Evolutionary conservation across 306 rosid genomes (phyloP).

Genomic region (Vigna angularis): DNA sequence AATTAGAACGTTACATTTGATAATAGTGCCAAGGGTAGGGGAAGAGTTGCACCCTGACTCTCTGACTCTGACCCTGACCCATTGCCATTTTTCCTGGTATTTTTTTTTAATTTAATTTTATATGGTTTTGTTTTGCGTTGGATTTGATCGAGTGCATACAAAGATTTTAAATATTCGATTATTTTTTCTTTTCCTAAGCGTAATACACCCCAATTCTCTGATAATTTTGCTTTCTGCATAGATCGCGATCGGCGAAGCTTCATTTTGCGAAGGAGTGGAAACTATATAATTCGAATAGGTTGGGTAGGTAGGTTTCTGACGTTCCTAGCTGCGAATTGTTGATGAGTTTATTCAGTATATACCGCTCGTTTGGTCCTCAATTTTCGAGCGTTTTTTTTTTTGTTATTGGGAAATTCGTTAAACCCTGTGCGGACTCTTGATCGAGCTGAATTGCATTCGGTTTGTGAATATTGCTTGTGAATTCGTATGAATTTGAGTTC

Average conservation of each 20-base stretch:
- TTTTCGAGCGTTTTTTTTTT: not conserved
- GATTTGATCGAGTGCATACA: constrained; percentile 13
- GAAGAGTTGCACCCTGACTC: constrained; percentile 45
- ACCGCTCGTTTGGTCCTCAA: constrained; percentile 16
- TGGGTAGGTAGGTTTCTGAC: constrained; percentile 41
- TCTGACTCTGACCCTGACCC: constrained; percentile 29
- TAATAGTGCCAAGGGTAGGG: constrained; percentile 39
- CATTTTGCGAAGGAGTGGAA: constrained; percentile 22
- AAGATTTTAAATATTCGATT: not conserved
- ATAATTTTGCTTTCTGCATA: constrained; percentile 35
- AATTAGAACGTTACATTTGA: constrained; percentile 26
- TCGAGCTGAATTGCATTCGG: constrained; percentile 43
- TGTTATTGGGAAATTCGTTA: not conserved
- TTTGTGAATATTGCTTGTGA: constrained; percentile 26
- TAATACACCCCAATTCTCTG: not conserved
- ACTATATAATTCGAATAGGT: constrained; percentile 44
- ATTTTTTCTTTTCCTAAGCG: not conserved
- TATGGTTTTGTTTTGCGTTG: not conserved
- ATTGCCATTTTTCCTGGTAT: constrained; percentile 53
- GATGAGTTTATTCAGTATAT: constrained; percentile 19
- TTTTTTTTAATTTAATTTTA: not conserved
- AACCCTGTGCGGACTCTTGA: constrained; percentile 19
- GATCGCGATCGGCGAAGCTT: constrained; percentile 58
- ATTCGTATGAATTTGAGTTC: constrained; percentile 35
- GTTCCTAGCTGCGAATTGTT: constrained; percentile 23